A percentile compares a stretch with the other conserved stretches of the same genome.
phyloP scores from a whole-genome alignment of 345 rosid genomes.

The Lagerstroemia speciosa region DNA sequence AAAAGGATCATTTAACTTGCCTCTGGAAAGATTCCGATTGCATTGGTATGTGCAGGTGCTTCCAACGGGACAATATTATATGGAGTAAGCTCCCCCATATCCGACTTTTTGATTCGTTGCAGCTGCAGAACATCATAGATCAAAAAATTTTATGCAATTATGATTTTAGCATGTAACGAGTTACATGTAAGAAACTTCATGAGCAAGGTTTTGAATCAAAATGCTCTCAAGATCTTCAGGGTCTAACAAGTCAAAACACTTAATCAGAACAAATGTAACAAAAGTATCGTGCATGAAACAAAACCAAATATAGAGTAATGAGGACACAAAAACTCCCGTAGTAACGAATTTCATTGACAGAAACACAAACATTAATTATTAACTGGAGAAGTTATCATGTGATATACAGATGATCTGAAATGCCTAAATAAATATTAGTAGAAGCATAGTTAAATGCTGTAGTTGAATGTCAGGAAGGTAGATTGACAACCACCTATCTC shows the following conservation, averaged over 20 bases:
- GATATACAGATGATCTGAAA: background rate
- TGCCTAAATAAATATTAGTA: background rate
- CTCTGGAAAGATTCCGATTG: slow-evolving; percentile 80
- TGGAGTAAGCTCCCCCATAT: slow-evolving; percentile 71
- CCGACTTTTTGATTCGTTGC: slow-evolving; percentile 54
- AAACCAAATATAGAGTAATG: background rate
- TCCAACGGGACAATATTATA: slow-evolving; percentile 93
- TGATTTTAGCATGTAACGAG: background rate
- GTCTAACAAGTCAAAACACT: background rate
- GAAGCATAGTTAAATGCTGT: background rate
- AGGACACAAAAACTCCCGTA: background rate
- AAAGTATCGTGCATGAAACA: background rate
- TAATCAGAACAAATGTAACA: background rate
- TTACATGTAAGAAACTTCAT: background rate
- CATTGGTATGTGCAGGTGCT: slow-evolving; percentile 78
- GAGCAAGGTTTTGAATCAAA: background rate
- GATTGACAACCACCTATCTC: background rate
- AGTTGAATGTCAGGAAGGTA: background rate
- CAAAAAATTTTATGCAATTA: background rate
- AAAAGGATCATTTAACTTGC: slow-evolving; percentile 28
- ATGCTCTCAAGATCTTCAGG: background rate
- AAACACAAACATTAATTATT: background rate
- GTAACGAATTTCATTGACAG: background rate
- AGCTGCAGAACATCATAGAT: slow-evolving; percentile 39
- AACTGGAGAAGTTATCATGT: background rate